phyloP scores from a whole-genome alignment of 2,329 filamentous ascomycete genomes.

The Diplodia intermedia region DNA sequence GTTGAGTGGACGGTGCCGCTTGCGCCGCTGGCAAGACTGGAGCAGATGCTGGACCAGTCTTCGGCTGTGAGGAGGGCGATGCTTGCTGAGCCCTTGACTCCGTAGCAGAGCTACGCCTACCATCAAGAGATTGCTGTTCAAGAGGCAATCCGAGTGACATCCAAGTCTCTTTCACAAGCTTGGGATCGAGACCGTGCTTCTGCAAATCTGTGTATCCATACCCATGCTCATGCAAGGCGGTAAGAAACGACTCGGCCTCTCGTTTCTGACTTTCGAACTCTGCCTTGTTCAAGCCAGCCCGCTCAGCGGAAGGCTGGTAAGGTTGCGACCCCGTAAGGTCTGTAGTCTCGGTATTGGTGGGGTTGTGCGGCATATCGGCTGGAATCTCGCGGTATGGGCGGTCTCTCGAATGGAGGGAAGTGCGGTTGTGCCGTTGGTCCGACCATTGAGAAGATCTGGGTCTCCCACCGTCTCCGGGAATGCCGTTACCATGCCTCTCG shows the following conservation, averaged over 20 bases:
- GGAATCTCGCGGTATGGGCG: constrained; percentile 1
- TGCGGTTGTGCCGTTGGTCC: not conserved
- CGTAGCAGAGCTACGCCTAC: not conserved
- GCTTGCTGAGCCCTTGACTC: not conserved
- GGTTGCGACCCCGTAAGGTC: not conserved
- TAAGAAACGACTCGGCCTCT: constrained; percentile 49
- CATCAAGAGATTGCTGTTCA: not conserved
- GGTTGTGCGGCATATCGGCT: not conserved
- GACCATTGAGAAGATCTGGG: constrained; percentile 10
- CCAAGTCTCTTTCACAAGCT: constrained; percentile 37
- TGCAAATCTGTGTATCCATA: constrained; percentile 70
- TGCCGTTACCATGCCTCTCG: constrained; percentile 10
- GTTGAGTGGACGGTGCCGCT: not conserved
- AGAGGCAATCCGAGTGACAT: constrained; percentile 22
- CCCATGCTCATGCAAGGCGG: constrained; percentile 66
- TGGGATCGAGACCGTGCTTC: constrained; percentile 72
- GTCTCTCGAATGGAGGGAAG: constrained; percentile 10
- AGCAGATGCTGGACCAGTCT: constrained; percentile 41
- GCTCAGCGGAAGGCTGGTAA: not conserved
- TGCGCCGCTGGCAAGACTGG: constrained; percentile 15
- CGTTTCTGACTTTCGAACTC: constrained; percentile 11
- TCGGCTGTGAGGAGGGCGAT: constrained; percentile 31
- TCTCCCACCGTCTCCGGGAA: not conserved
- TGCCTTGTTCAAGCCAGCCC: not conserved
- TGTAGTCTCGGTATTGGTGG: not conserved